Conservation (phyloP, 768 basidiomycete genomes). For the Leccinum aurantiacum region DNA sequence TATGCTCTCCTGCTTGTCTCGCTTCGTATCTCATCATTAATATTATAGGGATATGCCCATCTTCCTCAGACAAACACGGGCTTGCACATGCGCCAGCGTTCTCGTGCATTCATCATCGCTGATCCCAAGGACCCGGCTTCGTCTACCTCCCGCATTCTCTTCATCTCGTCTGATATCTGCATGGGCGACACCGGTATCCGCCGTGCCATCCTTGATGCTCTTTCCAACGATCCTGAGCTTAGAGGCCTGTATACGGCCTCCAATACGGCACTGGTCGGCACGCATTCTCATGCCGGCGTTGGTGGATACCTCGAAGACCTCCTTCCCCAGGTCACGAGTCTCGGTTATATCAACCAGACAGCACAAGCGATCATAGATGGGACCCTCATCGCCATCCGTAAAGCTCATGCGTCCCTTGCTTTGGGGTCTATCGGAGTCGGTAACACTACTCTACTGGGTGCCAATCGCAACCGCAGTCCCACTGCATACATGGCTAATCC, state of each 20-base stretch:
- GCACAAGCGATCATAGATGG: conserved; percentile 72
- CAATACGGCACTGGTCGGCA: conserved; percentile 77
- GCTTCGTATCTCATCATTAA: background rate
- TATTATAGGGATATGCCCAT: conserved; percentile 61
- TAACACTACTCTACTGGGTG: conserved; percentile 66
- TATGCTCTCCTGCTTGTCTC: background rate
- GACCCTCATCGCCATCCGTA: conserved; percentile 64
- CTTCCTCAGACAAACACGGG: conserved; percentile 68
- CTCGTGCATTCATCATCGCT: conserved; percentile 75
- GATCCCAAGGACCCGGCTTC: conserved; percentile 33
- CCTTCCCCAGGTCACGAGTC: conserved; percentile 71
- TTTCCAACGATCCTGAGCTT: conserved; percentile 48
- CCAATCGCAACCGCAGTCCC: conserved; percentile 74
- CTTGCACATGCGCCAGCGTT: conserved; percentile 76
- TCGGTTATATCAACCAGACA: conserved; percentile 71
- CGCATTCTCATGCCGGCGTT: conserved; percentile 75
- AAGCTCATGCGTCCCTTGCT: conserved; percentile 62
- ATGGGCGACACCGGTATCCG: conserved; percentile 82
- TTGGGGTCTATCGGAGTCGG: conserved; percentile 62
- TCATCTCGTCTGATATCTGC: conserved; percentile 81
- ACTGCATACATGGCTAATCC: conserved; percentile 79
- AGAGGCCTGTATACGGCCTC: conserved; percentile 63
- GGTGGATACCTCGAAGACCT: conserved; percentile 79
- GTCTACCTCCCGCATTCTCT: conserved; percentile 61
- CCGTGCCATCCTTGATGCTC: conserved; percentile 59